Conservation (phyloP, 257 asterid species). For the Schizonepeta tenuifolia region DNA sequence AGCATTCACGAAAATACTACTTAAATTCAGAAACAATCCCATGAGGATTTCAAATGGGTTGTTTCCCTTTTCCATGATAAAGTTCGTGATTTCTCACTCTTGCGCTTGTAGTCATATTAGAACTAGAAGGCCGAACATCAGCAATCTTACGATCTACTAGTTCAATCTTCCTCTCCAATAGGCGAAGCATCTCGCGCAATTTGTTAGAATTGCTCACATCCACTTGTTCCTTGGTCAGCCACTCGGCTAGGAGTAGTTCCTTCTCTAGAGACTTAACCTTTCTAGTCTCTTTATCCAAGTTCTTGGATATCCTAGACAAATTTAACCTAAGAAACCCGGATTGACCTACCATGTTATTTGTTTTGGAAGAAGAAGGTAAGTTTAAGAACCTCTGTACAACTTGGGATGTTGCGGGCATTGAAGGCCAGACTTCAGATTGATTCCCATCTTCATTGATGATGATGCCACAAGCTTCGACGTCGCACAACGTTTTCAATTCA, state of each 20-base stretch:
- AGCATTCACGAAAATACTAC: conserved; percentile 25
- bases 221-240: conserved; percentile 35
- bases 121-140: conserved; percentile 34
- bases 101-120: conserved; percentile 28
- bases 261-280: conserved; percentile 40
- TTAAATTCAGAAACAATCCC: conserved; percentile 25
- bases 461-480: conserved; percentile 52
- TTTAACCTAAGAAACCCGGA: conserved; percentile 46
- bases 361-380: conserved; percentile 39
- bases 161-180: conserved; percentile 51
- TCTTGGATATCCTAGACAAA: conserved; percentile 45
- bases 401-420: conserved; percentile 38
- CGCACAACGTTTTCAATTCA: conserved; percentile 51
- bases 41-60: conserved; percentile 39
- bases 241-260: conserved; percentile 43
- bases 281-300: conserved; percentile 43
- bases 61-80: conserved; percentile 40
- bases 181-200: conserved; percentile 39
- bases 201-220: conserved; percentile 31
- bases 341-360: conserved; percentile 42
- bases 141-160: conserved; percentile 46
- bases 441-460: conserved; percentile 41
- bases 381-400: conserved; percentile 42
- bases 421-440: conserved; percentile 52
- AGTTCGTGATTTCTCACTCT: conserved; percentile 15